A percentile compares a stretch with the other conserved stretches of the same genome.
phyloP scores from a whole-genome alignment of 371 early-diverging fungal genomes.

The Chytridium lagenaria region DNA sequence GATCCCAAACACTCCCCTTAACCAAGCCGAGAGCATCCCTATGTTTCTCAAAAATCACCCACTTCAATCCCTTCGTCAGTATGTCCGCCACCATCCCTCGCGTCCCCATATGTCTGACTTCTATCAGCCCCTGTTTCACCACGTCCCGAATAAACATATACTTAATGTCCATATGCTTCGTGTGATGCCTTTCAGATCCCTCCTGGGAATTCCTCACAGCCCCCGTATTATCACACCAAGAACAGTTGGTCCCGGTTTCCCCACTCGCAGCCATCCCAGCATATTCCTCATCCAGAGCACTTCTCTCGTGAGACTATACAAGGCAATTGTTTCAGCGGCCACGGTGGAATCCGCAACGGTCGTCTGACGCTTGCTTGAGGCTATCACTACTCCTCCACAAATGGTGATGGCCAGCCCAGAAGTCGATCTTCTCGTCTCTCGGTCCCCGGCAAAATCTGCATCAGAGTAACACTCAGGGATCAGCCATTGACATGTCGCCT shows the following conservation, averaged over 20 bases:
- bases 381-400: not conserved
- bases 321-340: slow-evolving; percentile 18
- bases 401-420: slow-evolving; percentile 12
- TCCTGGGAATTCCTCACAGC: slow-evolving; percentile 20
- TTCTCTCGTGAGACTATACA: not conserved
- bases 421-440: slow-evolving; percentile 19
- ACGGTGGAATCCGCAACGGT: slow-evolving; percentile 22
- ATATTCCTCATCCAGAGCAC: slow-evolving; percentile 5
- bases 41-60: not conserved
- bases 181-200: slow-evolving; percentile 18
- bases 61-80: slow-evolving; percentile 13
- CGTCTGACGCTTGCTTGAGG: slow-evolving; percentile 4
- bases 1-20: slow-evolving; percentile 21
- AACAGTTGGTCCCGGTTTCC: not conserved
- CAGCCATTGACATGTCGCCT: not conserved
- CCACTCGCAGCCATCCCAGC: slow-evolving; percentile 7
- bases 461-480: not conserved
- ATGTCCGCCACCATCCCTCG: slow-evolving; percentile 12
- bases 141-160: slow-evolving; percentile 16
- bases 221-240: slow-evolving; percentile 14
- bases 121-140: not conserved
- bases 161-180: slow-evolving; percentile 26
- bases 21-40: slow-evolving; percentile 5
- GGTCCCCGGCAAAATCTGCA: not conserved
- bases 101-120: slow-evolving; percentile 9